A percentile compares a stretch with the other conserved stretches of the same genome.
phyloP scores from a whole-genome alignment of 768 basidiomycete species.

The Termitomyces sp. region DNA sequence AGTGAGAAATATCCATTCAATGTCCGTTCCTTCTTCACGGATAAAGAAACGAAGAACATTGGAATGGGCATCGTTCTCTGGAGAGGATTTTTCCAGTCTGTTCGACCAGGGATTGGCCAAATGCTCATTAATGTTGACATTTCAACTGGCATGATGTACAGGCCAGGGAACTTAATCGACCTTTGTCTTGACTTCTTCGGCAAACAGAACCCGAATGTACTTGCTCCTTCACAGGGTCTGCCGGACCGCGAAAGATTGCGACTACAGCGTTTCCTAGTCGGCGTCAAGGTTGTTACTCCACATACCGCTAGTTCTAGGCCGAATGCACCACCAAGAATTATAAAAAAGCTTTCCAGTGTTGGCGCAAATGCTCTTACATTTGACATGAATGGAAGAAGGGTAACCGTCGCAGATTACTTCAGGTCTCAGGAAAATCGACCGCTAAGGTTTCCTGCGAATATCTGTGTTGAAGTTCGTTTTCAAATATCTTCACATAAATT shows the following conservation, averaged over 20 bases:
- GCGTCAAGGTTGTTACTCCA: constrained; percentile 24
- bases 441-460: constrained; percentile 38
- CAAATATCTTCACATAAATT: neutral
- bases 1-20: constrained; percentile 65
- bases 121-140: constrained; percentile 77
- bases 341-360: constrained; percentile 46
- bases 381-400: constrained; percentile 27
- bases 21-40: constrained; percentile 68
- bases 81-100: constrained; percentile 79
- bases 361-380: constrained; percentile 50
- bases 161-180: constrained; percentile 50
- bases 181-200: constrained; percentile 54
- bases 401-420: constrained; percentile 17
- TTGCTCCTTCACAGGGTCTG: constrained; percentile 32
- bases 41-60: constrained; percentile 42
- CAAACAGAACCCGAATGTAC: constrained; percentile 21
- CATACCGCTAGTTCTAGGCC: constrained; percentile 4
- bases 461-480: constrained; percentile 47
- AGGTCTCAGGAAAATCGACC: constrained; percentile 18
- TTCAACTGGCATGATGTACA: constrained; percentile 72
- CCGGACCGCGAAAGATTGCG: constrained; percentile 45
- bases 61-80: constrained; percentile 64
- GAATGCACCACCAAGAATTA: constrained; percentile 31
- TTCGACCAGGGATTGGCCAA: constrained; percentile 57
- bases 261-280: constrained; percentile 30